A percentile compares a stretch with the other conserved stretches of the same genome.
These are phyloP conservation scores for Fusarium sp. DNA, from an alignment of 2,329 filamentous ascomycete species.

Conservation along the genomic window DNA sequence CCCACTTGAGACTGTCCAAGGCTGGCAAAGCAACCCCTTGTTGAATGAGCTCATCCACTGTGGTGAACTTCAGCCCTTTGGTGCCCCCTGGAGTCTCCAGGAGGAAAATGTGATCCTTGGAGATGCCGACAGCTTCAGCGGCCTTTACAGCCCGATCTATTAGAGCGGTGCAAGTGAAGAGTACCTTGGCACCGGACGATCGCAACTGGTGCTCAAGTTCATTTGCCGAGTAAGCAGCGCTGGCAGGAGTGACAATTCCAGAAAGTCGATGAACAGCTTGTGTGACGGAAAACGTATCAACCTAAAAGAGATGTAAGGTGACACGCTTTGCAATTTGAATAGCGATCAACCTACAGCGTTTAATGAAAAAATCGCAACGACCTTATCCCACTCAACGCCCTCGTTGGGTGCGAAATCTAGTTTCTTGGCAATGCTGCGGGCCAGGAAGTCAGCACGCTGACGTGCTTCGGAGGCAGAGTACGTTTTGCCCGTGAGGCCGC, in stretches of 20 bases:
- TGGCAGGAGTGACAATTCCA: constrained; percentile 78
- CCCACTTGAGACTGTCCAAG: constrained; percentile 68
- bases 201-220: constrained; percentile 80
- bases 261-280: constrained; percentile 80
- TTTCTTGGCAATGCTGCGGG: constrained; percentile 75
- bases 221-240: constrained; percentile 75
- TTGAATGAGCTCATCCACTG: constrained; percentile 72
- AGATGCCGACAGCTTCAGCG: constrained; percentile 71
- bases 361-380: constrained; percentile 78
- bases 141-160: constrained; percentile 73
- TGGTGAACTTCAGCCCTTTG: constrained; percentile 63
- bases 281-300: constrained; percentile 77
- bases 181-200: constrained; percentile 73
- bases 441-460: constrained; percentile 74
- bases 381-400: constrained; percentile 84
- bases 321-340: not conserved
- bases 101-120: constrained; percentile 73
- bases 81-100: constrained; percentile 66
- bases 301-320: constrained; percentile 54
- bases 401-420: constrained; percentile 76
- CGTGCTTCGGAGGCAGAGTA: constrained; percentile 73
- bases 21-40: constrained; percentile 66
- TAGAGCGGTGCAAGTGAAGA: constrained; percentile 78
- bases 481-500: constrained; percentile 76
- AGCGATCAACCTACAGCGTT: constrained; percentile 72